Evolutionary conservation across 805 yeast species (phyloP), one percentile per base, ranked within the genome.

Genomic region (Sugiyamaella boreocaroliniensis): DNA sequence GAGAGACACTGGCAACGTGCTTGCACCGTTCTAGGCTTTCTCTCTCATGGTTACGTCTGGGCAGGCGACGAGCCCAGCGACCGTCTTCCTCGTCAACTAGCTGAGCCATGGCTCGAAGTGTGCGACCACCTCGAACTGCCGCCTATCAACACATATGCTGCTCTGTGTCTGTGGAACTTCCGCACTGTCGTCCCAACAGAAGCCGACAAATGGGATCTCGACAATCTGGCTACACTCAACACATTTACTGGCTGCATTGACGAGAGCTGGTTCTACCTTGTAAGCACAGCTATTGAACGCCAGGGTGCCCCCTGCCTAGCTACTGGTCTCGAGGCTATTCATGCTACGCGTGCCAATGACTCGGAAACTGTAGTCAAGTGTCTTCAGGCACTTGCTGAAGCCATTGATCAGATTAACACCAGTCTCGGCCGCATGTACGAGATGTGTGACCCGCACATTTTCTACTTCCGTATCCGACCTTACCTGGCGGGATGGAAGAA

Each of bases 401-500:
- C 78, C 41, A 84, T 90, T 49, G 95, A 87, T 64, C 71, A 74
- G 54, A 71, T 92, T 58, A 93, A 89, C 12, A 74, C 84, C 2
- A 77, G 86, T 1, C 70, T 92, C 59, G 80, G 83, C 79, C 77
- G 79, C 60, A 86, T 90, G 93, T 89, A 86, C 63, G 96, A 90
- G 59, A 85, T 85, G 85, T 88, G 97, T 68, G 96, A 89, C 64
- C 97, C 98, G 2, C 95, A 89, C 65, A 83, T 86, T 3, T 90
- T 92, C 66, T 90, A 87, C 68, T 86, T 78, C 72, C 78, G 92
- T 55, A 77, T 90, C 45, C 77, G 98, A 63, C 97, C 97, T 0
- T 90, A 79, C 61, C 72, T 92, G 58, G 96, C 97, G 0, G 98
- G 97, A 1, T 92, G 97, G 95, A 83, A 82, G 64, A 87, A 87